These are phyloP conservation scores for Paspalum vaginatum DNA, from an alignment of 176 grass and related monocot genomes.

Conservation along the genomic window DNA sequence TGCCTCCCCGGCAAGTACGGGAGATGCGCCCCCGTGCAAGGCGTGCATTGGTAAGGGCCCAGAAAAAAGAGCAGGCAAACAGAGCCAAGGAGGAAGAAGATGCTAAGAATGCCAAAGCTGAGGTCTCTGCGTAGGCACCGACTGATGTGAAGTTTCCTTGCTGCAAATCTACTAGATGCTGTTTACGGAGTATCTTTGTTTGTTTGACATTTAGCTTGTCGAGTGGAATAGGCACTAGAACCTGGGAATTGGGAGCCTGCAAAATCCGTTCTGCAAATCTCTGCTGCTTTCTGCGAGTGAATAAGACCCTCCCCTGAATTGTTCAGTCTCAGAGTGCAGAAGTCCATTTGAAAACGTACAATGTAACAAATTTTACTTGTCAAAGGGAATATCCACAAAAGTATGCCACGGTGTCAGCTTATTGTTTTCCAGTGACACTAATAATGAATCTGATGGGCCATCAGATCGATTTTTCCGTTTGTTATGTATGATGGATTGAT, in stretches of 20 bases:
- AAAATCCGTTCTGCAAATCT: background rate
- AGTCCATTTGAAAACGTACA: background rate
- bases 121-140: conserved; percentile 36
- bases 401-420: background rate
- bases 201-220: conserved; percentile 1
- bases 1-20: conserved; percentile 73
- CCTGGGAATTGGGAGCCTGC: conserved; percentile 16
- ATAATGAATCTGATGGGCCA: background rate
- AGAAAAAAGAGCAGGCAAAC: conserved; percentile 86
- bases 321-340: background rate
- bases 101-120: conserved; percentile 44
- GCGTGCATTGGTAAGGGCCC: conserved; percentile 74
- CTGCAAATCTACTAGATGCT: background rate
- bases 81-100: conserved; percentile 54
- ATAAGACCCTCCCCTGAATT: conserved; percentile 15
- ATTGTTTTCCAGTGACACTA: background rate
- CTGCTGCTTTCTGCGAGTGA: background rate
- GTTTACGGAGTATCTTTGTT: conserved; percentile 9
- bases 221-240: conserved; percentile 14
- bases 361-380: background rate
- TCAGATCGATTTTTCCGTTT: background rate
- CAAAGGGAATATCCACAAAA: background rate
- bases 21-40: conserved; percentile 88
- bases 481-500: too few relatives aligned
- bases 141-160: background rate